Base-by-base conservation (phyloP, 345 rosid species). In the Ceriops decandra region DNA sequence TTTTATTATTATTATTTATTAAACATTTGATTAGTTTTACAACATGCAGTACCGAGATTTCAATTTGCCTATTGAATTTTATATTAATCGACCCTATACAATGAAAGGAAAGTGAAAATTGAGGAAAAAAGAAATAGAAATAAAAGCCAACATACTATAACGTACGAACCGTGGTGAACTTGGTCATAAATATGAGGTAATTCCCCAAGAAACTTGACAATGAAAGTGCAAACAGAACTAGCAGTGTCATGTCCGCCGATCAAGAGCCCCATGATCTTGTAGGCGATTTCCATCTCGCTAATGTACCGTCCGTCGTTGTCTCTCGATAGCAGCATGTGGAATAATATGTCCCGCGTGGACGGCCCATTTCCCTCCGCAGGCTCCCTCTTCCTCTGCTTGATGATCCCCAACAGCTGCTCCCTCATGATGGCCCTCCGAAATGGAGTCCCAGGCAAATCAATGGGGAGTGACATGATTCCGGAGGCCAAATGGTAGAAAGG, bases 181-280 rank as follows among this genome's bases (percentile, higher is more conserved):
- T 19, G 65, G 4, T 81, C 60, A 9, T 77, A 77, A 42, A 81
- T 65, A 3, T 69, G 68, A 27, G 80, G 82, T 20, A 77, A 79
- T 63, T 77, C 68, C 30, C 78, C 64, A 6, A 77, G 82, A 54
- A 65, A 81, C 67, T 77, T 75, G 68, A 81, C 80, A 59, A 77
- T 53, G 71, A 77, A 77, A 54, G 82, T 77, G 30, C 77, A 81
- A 58, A 80, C 79, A 35, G 75, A 77, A 49, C 82, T 77, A 28
- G 84, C 80, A 0, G 82, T 81, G 64, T 81, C 78, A 60, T 81
- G 82, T n/a, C 84, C 80, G 5, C 82, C 84, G 60, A 81, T 63
- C 62, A 77, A 62, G 38, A 81, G 36, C 1, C 80, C 82, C 2
- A 81, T 73, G 53, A 81, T 81, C 70, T 81, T 81, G 32, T 81